phyloP scores from a whole-genome alignment of 306 rosid species.

The Rubus idaeus region DNA sequence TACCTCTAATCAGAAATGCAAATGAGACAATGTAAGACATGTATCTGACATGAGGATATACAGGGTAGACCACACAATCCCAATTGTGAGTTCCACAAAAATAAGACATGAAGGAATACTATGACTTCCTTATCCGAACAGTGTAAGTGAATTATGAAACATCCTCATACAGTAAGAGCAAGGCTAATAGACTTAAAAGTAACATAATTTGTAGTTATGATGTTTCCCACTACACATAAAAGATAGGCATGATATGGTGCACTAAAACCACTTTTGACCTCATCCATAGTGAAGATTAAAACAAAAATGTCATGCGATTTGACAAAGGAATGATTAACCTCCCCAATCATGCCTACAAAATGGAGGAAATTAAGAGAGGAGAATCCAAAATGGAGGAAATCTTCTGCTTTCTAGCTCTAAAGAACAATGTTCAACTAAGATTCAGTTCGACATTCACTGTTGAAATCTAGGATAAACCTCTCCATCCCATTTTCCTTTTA shows the following conservation, averaged over 20 bases:
- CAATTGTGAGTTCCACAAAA: neutral
- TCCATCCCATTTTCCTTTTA: constrained; percentile 18
- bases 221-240: constrained; percentile 41
- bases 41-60: constrained; percentile 1
- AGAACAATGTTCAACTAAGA: neutral
- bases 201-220: constrained; percentile 35
- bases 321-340: constrained; percentile 16
- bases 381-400: constrained; percentile 16
- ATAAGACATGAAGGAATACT: constrained; percentile 5
- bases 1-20: neutral
- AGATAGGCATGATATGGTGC: constrained; percentile 26
- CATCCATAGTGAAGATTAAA: constrained; percentile 2
- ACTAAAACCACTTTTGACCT: constrained; percentile 17
- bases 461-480: neutral
- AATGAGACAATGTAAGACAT: neutral
- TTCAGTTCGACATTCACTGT: neutral
- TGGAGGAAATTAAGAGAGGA: constrained; percentile 4
- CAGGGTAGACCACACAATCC: constrained; percentile 13
- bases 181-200: constrained; percentile 18
- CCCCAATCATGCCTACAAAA: constrained; percentile 20
- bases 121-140: neutral
- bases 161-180: constrained; percentile 24
- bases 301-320: constrained; percentile 8
- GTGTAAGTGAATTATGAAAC: neutral
- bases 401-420: constrained; percentile 20